These are phyloP conservation scores for Colletotrichum chrysophilum DNA, from an alignment of 2,329 filamentous ascomycete genomes.

Conservation along the genomic window DNA sequence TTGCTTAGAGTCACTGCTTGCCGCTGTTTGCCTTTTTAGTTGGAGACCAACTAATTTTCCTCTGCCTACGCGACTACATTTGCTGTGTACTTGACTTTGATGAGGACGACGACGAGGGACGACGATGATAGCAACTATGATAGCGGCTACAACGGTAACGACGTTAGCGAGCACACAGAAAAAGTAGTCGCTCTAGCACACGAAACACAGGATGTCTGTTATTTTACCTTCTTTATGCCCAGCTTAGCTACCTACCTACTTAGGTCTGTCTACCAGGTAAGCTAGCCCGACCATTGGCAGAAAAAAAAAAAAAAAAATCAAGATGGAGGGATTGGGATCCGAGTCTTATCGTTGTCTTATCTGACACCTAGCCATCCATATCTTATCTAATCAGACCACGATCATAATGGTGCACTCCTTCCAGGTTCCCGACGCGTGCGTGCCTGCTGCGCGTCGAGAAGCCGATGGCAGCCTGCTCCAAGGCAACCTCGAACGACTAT, in stretches of 20 bases:
- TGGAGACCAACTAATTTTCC: too few species aligned
- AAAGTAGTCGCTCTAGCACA: neutral
- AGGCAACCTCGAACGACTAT: neutral
- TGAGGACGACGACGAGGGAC: neutral
- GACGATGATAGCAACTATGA: neutral
- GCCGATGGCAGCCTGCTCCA: neutral
- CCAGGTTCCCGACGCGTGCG: neutral
- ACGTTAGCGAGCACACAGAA: neutral
- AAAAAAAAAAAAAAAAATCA: too few species aligned
- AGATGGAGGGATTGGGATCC: too few species aligned
- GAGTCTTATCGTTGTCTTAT: neutral
- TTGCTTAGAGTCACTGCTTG: too few species aligned
- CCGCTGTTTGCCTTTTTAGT: too few species aligned
- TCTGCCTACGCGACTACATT: too few species aligned
- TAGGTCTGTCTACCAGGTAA: neutral
- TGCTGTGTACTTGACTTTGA: too few species aligned
- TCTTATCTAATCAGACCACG: neutral
- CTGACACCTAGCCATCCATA: neutral
- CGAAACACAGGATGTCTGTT: neutral
- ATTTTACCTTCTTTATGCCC: too few species aligned
- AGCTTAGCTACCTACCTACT: too few species aligned
- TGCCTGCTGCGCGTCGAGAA: neutral
- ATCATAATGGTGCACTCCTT: conserved; percentile 6
- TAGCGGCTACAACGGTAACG: neutral
- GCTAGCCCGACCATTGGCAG: neutral